Conservation (phyloP, 2,329 filamentous ascomycete genomes). For the Aspergillus sergii region DNA sequence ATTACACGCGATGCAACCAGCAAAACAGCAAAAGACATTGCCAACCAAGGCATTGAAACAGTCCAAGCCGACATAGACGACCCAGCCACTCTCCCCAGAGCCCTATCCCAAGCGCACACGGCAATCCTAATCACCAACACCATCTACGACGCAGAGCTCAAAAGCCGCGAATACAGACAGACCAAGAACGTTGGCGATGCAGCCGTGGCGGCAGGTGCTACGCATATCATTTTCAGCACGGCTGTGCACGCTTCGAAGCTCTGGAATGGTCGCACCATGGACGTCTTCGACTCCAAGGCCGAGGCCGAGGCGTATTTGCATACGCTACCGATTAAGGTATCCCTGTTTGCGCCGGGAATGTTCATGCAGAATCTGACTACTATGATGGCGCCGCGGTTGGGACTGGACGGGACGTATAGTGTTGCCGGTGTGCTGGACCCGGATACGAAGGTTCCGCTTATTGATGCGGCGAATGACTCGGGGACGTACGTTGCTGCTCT, state of each 20-base stretch:
- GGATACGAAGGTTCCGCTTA: conserved; percentile 33
- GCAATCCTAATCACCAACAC: conserved; percentile 34
- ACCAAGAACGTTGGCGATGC: conserved; percentile 32
- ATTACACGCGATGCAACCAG: conserved; percentile 56
- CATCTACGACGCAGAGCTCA: conserved; percentile 26
- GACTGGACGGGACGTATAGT: conserved; percentile 31
- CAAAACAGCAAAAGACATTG: conserved; percentile 49
- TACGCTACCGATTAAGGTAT: conserved; percentile 49
- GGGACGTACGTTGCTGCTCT: conserved; percentile 41
- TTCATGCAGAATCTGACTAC: conserved; percentile 57
- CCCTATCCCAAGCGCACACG: conserved; percentile 51
- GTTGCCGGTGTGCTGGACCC: conserved; percentile 23
- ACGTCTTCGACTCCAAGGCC: conserved; percentile 62
- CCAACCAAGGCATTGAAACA: conserved; percentile 53
- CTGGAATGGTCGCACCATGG: conserved; percentile 27
- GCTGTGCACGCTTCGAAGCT: conserved; percentile 28
- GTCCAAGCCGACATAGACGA: conserved; percentile 56
- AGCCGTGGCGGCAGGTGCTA: conserved; percentile 27
- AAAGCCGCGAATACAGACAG: conserved; percentile 28
- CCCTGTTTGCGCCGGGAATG: conserved; percentile 57
- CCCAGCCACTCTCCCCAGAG: conserved; percentile 30
- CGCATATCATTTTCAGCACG: conserved; percentile 35
- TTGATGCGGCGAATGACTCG: conserved; percentile 40
- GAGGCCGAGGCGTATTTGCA: conserved; percentile 59
- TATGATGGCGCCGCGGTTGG: conserved; percentile 24